A percentile compares a stretch with the other conserved stretches of the same genome.
Evolutionary conservation across 2,329 filamentous ascomycete species (phyloP).

Genomic region (Mariannaea elegans): DNA sequence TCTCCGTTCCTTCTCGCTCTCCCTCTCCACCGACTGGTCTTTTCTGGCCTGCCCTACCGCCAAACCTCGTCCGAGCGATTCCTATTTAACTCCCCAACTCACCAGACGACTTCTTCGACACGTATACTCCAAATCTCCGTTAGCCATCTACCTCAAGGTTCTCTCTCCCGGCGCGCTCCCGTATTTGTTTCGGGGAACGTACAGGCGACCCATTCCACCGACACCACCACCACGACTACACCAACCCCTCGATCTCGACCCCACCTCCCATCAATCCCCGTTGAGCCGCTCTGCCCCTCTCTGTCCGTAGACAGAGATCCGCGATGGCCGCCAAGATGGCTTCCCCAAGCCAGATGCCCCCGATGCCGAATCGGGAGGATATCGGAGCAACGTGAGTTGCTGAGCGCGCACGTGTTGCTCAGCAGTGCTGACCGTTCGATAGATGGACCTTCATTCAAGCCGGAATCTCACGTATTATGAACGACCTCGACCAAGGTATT

Average conservation of each 20-base stretch:
- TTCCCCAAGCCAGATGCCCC: conserved; percentile 58
- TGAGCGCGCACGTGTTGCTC: neutral
- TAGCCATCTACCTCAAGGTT: neutral
- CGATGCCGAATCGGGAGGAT: conserved; percentile 69
- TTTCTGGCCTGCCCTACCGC: conserved; percentile 13
- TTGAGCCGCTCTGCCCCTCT: conserved; percentile 26
- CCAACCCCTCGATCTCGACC: conserved; percentile 37
- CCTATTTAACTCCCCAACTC: conserved; percentile 11
- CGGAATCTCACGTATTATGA: conserved; percentile 94
- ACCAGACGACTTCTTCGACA: conserved; percentile 7
- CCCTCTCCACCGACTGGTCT: conserved; percentile 14
- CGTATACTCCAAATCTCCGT: neutral
- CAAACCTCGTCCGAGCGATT: conserved; percentile 18
- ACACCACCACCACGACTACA: conserved; percentile 32
- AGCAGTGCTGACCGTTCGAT: conserved; percentile 35
- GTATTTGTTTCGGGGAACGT: neutral
- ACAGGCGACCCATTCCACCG: conserved; percentile 27
- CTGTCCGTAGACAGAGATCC: conserved; percentile 28
- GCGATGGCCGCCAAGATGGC: conserved; percentile 49
- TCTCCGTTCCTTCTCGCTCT: neutral
- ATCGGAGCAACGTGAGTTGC: conserved; percentile 59
- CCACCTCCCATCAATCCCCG: conserved; percentile 33
- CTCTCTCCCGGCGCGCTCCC: neutral
- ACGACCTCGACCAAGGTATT: conserved; percentile 88
- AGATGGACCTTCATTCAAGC: conserved; percentile 92